A percentile compares a stretch with the other conserved stretches of the same genome.
Conservation (phyloP, 2,329 filamentous ascomycete species). For the Pochonia chlamydosporia region DNA sequence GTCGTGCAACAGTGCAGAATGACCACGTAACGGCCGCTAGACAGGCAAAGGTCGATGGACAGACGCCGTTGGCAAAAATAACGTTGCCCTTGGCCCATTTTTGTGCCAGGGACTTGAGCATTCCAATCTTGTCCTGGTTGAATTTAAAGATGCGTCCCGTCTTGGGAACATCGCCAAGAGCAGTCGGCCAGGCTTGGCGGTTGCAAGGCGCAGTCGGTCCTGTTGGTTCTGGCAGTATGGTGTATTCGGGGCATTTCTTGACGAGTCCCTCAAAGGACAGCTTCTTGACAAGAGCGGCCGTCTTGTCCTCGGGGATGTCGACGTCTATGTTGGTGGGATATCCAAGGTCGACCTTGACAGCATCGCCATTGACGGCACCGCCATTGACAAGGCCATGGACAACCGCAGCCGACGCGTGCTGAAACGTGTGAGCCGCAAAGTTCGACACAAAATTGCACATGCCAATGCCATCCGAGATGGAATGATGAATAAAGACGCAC, state of each 20-base stretch:
- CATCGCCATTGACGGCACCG: no score
- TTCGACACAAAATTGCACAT: constrained; percentile 31
- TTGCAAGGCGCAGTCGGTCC: constrained; percentile 28
- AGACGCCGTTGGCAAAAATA: not conserved
- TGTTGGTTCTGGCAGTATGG: constrained; percentile 21
- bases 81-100: not conserved
- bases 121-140: constrained; percentile 22
- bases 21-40: constrained; percentile 35
- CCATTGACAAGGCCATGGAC: no score
- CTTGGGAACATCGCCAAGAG: constrained; percentile 15
- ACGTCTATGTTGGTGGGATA: constrained; percentile 6
- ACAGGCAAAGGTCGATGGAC: constrained; percentile 30
- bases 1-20: constrained; percentile 30
- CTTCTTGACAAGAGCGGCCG: constrained; percentile 12
- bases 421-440: constrained; percentile 25
- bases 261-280: constrained; percentile 20
- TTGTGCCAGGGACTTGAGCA: constrained; percentile 22
- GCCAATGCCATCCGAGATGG: constrained; percentile 35
- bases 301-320: constrained; percentile 15
- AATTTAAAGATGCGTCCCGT: constrained; percentile 38
- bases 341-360: not conserved
- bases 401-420: not conserved
- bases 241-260: constrained; percentile 32
- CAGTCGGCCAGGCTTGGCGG: constrained; percentile 23
- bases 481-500: constrained; percentile 34